These are phyloP conservation scores for Gentiana straminea DNA, from an alignment of 257 asterid genomes.

Conservation along the genomic window DNA sequence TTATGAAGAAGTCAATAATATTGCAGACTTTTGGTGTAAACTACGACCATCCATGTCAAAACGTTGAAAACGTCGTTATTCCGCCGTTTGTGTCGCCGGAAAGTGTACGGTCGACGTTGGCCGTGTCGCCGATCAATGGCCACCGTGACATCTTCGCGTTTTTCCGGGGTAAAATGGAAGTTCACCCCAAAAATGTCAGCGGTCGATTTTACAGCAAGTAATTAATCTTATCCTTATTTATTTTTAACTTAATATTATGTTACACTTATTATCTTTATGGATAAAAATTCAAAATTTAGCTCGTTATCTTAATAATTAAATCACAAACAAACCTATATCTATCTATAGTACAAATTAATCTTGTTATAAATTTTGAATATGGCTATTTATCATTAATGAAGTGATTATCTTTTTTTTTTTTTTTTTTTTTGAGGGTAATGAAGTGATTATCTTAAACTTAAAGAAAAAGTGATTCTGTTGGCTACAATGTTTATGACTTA, in stretches of 20 bases:
- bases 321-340: too few relatives aligned
- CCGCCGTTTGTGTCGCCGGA: slow-evolving; percentile 82
- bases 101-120: slow-evolving; percentile 38
- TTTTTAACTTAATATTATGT: too few relatives aligned
- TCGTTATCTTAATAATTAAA: too few relatives aligned
- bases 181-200: slow-evolving; percentile 81
- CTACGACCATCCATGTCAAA: slow-evolving; percentile 71
- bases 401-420: too few relatives aligned
- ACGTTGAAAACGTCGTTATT: slow-evolving; percentile 62
- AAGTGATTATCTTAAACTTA: too few relatives aligned
- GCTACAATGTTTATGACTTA: too few relatives aligned
- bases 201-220: slow-evolving; percentile 85
- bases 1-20: slow-evolving; percentile 49
- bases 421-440: too few relatives aligned
- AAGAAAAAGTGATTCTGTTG: too few relatives aligned
- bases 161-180: slow-evolving; percentile 90
- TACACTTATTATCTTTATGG: too few relatives aligned
- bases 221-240: not conserved
- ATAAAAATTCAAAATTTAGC: too few relatives aligned
- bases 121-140: slow-evolving; percentile 27
- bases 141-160: slow-evolving; percentile 64
- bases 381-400: not conserved
- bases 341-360: not conserved
- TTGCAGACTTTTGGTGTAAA: slow-evolving; percentile 89
- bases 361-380: not conserved